Evolutionary conservation across 805 yeast species (phyloP).

Genomic region (Ogataea nonfermentans): DNA sequence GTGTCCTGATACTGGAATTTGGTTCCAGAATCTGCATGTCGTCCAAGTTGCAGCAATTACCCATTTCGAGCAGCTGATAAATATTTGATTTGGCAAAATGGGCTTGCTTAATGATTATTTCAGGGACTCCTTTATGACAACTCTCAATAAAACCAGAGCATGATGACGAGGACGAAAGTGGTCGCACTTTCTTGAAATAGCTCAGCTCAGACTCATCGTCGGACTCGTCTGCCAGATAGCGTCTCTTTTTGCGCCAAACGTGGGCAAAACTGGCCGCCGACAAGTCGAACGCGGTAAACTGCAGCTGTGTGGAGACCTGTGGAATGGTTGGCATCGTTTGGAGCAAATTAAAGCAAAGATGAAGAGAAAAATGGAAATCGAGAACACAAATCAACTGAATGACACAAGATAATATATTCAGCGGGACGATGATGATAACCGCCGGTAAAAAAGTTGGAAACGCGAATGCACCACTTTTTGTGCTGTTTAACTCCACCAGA

Average conservation of each 20-base stretch:
- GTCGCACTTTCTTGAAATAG: conserved; percentile 6
- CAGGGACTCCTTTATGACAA: conserved; percentile 11
- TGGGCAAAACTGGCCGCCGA: background rate
- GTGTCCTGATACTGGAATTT: background rate
- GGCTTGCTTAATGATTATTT: conserved; percentile 21
- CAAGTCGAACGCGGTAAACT: conserved; percentile 2
- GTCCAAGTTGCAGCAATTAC: background rate
- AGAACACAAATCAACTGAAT: background rate
- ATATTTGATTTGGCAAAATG: conserved; percentile 19
- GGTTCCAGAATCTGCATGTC: conserved; percentile 9
- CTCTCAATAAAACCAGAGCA: conserved; percentile 5
- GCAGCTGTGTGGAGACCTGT: conserved; percentile 5
- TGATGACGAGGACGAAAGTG: conserved; percentile 7
- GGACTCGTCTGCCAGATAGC: background rate
- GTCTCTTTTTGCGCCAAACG: conserved; percentile 5
- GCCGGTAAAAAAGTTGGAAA: no score
- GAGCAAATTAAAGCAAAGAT: no score
- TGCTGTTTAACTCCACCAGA: no score
- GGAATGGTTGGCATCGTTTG: conserved; percentile 5
- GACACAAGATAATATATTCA: conserved; percentile 4
- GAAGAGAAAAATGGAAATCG: conserved; percentile 1
- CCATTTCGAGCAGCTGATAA: conserved; percentile 9
- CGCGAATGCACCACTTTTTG: no score
- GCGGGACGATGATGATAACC: background rate
- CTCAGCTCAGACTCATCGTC: background rate